Evolutionary conservation across 768 basidiomycete genomes (phyloP), one percentile per base, ranked within the genome.

Genomic region (Nidularia pulvinata): DNA sequence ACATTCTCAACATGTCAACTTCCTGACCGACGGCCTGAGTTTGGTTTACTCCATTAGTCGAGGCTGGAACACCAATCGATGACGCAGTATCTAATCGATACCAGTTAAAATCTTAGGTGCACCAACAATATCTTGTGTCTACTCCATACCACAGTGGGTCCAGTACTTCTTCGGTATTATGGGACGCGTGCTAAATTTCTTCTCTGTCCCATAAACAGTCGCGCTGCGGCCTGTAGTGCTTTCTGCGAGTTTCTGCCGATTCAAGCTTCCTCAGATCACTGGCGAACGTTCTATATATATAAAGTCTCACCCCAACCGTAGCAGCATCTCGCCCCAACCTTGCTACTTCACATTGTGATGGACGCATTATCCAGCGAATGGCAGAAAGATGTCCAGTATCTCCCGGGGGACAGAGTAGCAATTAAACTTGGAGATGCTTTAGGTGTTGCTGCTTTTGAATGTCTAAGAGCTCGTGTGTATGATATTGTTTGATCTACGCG

Each of bases 361-460:
- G 69, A 68, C 39, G 68, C 66, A 13, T 58, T 70, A 46, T 70
- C 69, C 5, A 65, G 61, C 48, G 68, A 69, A 59, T 70, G 69
- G 69, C 56, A 55, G 49, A 58, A 52, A 37, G 55, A 58, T 50
- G 51, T 57, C 19, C 52, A 57, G 25, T 70, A 70, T 49, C 22
- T 50, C 5, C 19, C 53, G 11, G 69, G 69, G 5, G 66, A 69
- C 55, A 60, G 69, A 56, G 68, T 70, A 19, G 69, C 69, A 13
- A 69, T 69, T 55, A 70, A 69, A 51, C 54, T 69, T 36, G 63
- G 62, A 44, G 60, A 67, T 49, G 53, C 61, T 5, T 52, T 63
- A 45, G 69, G 69, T 30, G 66, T 66, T 22, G 65, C 64, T n/a
- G 69, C 69, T 1, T 70, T 70, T 49, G 66, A 70, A 55, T 70